Base-by-base conservation (phyloP, 2,329 filamentous ascomycete species). In the Colletotrichum filicis region DNA sequence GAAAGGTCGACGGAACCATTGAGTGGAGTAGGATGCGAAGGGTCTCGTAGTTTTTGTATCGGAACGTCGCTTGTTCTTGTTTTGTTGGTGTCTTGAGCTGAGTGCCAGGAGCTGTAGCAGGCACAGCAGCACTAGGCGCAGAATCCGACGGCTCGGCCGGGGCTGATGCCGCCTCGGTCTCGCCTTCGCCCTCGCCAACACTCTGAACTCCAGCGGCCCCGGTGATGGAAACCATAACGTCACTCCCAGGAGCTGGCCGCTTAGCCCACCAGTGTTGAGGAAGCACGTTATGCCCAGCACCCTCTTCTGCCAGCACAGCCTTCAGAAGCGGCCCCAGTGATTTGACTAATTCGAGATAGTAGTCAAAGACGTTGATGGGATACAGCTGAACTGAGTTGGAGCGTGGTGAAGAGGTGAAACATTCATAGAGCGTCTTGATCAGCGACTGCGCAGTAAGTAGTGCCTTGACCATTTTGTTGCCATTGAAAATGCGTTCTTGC, bases 261-360 rank as follows among this genome's bases (percentile, higher is more conserved):
- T 75, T 75, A 5, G 69, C 58, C 73, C 69, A 85, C 92, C 92
- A 94, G 71, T 91, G 86, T 49, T 91, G 88, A 1, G 96, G 95
- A 61, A 98, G 92, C 65, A 90, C 87, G 63, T 90, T 92, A 75
- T 93, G 89, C 57, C 98, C 86, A 0, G 92, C 85, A 46, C 95
- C 93, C 76, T 97, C 94, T 81, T 99, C 96, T 82, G 92, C 92
- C n/a, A 97, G 88, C 72, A 95, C 93, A 65, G 92, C 92, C 55
- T 93, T 90, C 75, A 98, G 89, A 19, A 99, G 85, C 28, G 92
- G 91, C 4, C 95, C 95, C 42, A 98, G 88, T 30, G 91, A 91
- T 74, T 91, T 89, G 28, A 97, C 88, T 49, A 98, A 85, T n/a
- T 87, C 83, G 57, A 91, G 86, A 79, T 97, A 97, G 80, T 94